These are phyloP conservation scores for Eurotiales sp. DNA, from an alignment of 2,329 filamentous ascomycete species.

Conservation along the genomic window DNA sequence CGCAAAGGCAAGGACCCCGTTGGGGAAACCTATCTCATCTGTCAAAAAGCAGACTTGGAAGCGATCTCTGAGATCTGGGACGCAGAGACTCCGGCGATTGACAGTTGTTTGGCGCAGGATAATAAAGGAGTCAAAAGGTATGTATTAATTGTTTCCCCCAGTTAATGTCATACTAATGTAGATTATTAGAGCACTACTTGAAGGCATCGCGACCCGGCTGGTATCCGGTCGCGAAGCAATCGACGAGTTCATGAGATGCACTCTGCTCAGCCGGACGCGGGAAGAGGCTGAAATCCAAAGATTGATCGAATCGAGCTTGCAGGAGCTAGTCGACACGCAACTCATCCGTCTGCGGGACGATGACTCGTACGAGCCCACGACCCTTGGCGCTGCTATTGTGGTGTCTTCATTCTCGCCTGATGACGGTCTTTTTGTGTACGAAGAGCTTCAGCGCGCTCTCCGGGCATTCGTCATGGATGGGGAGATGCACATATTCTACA, in stretches of 20 bases:
- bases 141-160: slow-evolving; percentile 1
- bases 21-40: slow-evolving; percentile 75
- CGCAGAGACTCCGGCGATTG: slow-evolving; percentile 65
- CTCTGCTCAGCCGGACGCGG: slow-evolving; percentile 60
- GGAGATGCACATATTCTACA: slow-evolving; percentile 75
- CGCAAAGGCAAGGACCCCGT: slow-evolving; percentile 74
- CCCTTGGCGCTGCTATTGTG: slow-evolving; percentile 67
- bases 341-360: slow-evolving; percentile 53
- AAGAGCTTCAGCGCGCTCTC: slow-evolving; percentile 64
- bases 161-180: background rate
- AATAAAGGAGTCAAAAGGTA: slow-evolving; percentile 66
- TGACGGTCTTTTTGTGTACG: slow-evolving; percentile 69
- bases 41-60: slow-evolving; percentile 64
- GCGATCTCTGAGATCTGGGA: slow-evolving; percentile 67
- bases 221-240: slow-evolving; percentile 63
- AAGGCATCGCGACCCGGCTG: slow-evolving; percentile 65
- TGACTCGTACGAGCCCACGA: slow-evolving; percentile 58
- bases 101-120: slow-evolving; percentile 65
- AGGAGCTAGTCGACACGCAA: slow-evolving; percentile 53
- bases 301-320: slow-evolving; percentile 58
- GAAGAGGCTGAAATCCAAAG: slow-evolving; percentile 48
- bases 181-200: slow-evolving; percentile 59
- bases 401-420: slow-evolving; percentile 69
- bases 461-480: slow-evolving; percentile 74
- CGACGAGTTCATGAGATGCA: slow-evolving; percentile 65